Percentiles rank a stretch among this genome's conserved stretches.
phyloP scores from a whole-genome alignment of 2,329 filamentous ascomycete species.

The Exophiala xenobiotica region DNA sequence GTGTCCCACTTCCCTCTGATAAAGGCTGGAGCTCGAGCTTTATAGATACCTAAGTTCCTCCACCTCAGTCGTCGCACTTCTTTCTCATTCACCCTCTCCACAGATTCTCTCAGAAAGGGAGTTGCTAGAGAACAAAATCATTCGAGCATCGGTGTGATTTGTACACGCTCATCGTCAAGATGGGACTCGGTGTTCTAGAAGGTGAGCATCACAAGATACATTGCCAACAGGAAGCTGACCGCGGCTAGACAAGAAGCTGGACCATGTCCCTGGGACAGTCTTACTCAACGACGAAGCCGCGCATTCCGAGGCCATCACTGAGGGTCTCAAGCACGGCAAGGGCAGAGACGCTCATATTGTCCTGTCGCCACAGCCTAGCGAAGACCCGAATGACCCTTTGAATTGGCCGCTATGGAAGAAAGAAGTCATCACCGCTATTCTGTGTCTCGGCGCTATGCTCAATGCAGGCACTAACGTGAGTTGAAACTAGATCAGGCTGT shows the following conservation, averaged over 20 bases:
- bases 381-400: conserved; percentile 35
- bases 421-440: conserved; percentile 31
- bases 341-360: conserved; percentile 24
- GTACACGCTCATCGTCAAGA: not conserved
- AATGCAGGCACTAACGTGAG: conserved; percentile 29
- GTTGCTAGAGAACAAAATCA: not conserved
- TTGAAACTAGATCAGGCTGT: not conserved
- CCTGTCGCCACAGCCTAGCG: conserved; percentile 33
- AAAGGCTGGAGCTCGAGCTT: not conserved
- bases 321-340: conserved; percentile 26
- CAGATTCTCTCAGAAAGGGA: not conserved
- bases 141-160: not conserved
- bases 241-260: conserved; percentile 21
- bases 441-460: conserved; percentile 34
- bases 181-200: not conserved
- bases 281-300: conserved; percentile 25
- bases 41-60: not conserved
- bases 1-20: not conserved
- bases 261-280: conserved; percentile 27
- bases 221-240: not conserved
- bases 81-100: not conserved
- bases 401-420: conserved; percentile 35
- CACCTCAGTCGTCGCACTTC: not conserved
- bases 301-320: conserved; percentile 20
- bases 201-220: not conserved